Evolutionary conservation across 108 stramenopile species (phyloP).

Genomic region (Ochromonas danica): DNA sequence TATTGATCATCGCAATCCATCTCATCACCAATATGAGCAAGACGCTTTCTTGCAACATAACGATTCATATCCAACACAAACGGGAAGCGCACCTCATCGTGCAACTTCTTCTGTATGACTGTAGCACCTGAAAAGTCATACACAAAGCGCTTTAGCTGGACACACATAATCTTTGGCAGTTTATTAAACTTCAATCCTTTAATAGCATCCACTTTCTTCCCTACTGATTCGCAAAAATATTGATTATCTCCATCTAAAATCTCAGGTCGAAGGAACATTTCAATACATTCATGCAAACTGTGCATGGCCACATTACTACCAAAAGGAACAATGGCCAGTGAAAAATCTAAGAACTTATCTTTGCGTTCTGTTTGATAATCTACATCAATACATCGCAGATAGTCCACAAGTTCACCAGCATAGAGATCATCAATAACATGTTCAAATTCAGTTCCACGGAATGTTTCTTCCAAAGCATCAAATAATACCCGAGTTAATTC

Average conservation of each 20-base stretch:
- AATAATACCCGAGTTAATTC: slow-evolving; percentile 61
- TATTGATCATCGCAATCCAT: slow-evolving; percentile 33
- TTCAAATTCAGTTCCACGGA: slow-evolving; percentile 46
- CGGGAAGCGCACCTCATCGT: slow-evolving; percentile 48
- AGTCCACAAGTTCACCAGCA: slow-evolving; percentile 46
- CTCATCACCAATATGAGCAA: background rate
- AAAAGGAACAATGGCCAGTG: slow-evolving; percentile 48
- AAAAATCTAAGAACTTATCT: slow-evolving; percentile 53
- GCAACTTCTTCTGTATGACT: slow-evolving; percentile 52
- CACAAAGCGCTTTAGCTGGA: slow-evolving; percentile 62
- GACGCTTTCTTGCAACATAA: slow-evolving; percentile 37
- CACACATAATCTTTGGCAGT: slow-evolving; percentile 52
- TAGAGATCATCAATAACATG: slow-evolving; percentile 51
- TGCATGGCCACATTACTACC: slow-evolving; percentile 36
- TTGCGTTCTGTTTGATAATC: slow-evolving; percentile 52
- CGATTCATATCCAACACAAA: slow-evolving; percentile 51
- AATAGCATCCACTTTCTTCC: slow-evolving; percentile 48
- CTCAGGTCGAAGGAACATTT: slow-evolving; percentile 53
- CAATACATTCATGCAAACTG: slow-evolving; percentile 49
- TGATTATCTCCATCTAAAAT: slow-evolving; percentile 59
- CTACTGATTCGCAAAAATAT: slow-evolving; percentile 50
- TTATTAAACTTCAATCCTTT: slow-evolving; percentile 52
- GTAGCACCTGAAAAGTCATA: slow-evolving; percentile 38
- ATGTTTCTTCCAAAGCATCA: slow-evolving; percentile 57
- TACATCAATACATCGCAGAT: slow-evolving; percentile 50